Base-by-base conservation (phyloP, 2,329 filamentous ascomycete species). In the Thielaviopsis musarum region DNA sequence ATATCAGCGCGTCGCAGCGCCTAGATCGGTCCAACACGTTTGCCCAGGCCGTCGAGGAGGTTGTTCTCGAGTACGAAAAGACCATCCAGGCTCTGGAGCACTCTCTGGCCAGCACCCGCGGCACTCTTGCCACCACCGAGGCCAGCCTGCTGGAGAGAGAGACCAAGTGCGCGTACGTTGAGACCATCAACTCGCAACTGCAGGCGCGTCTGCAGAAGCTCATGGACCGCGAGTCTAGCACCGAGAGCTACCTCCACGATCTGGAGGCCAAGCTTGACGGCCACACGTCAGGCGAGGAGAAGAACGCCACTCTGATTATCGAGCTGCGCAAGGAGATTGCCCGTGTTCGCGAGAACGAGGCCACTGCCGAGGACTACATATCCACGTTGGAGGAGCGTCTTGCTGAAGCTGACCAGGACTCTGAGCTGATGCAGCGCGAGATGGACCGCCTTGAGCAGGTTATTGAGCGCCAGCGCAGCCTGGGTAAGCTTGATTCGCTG, bases 21-120 rank as follows among this genome's bases (percentile, higher is more conserved):
- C 74, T 97, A 64, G 94, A 96, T 69, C 84, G 93, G 49, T 98
- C 94, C 19, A 95, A 94, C 69, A 94, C 88, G 0, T 97, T 98
- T 68, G 91, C 91, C 1, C 87, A 95, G 69, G 91, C 91, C 28
- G 91, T 98, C 21, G 93, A 98, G 67, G 88, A 95, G 67, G 89
- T 98, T 22, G 89, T 98, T 2, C 75, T 97, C 55, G 93, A 98
- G 71, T 98, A 98, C 69, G 94, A 98, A 70, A 97, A 95, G 77
- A 98, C 94, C 0, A 98, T 98, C 56, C 91, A 97, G 69, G 86
- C 82, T 58, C 79, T 98, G 17, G 93, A 98, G 70, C 84, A 90
- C 56, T 96, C 91, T 1, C 80, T 98, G 15, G 91, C 91, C 0
- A 93, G 83, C 67, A 97, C 93, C 1, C 82, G 93, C 60, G 79